Percentiles rank a stretch among this genome's conserved stretches.
These are phyloP conservation scores for Aureobasidium sp. DNA, from an alignment of 2,329 filamentous ascomycete genomes.

Conservation along the genomic window DNA sequence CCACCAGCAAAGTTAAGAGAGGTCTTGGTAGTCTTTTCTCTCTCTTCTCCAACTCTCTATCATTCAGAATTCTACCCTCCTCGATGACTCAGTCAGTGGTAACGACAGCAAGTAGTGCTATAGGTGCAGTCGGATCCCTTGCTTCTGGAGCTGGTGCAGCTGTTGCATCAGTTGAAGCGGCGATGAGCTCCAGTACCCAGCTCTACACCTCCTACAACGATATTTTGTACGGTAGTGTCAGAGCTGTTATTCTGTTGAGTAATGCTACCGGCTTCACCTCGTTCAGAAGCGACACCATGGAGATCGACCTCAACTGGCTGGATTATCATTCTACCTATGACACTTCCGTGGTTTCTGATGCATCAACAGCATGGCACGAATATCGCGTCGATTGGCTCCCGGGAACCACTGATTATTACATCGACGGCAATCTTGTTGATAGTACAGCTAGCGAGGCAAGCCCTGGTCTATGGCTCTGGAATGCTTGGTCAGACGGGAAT, in stretches of 20 bases:
- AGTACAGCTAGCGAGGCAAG: conserved; percentile 40
- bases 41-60: background rate
- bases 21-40: background rate
- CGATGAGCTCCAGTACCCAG: conserved; percentile 39
- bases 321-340: conserved; percentile 52
- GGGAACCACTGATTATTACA: conserved; percentile 57
- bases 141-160: background rate
- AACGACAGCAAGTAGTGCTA: background rate
- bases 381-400: conserved; percentile 69
- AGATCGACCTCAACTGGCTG: conserved; percentile 40
- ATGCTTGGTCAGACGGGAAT: conserved; percentile 59
- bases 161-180: background rate
- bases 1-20: background rate
- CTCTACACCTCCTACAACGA: conserved; percentile 53
- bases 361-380: conserved; percentile 64
- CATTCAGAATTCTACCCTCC: background rate
- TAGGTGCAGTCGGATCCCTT: background rate
- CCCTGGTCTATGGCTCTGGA: conserved; percentile 59
- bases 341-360: conserved; percentile 50
- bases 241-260: conserved; percentile 57
- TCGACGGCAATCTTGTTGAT: conserved; percentile 54
- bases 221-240: conserved; percentile 60
- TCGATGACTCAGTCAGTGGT: background rate
- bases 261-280: conserved; percentile 69
- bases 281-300: conserved; percentile 11